These are phyloP conservation scores for Apophysomyces ossiformis DNA, from an alignment of 371 early-diverging fungal genomes.

Conservation along the genomic window DNA sequence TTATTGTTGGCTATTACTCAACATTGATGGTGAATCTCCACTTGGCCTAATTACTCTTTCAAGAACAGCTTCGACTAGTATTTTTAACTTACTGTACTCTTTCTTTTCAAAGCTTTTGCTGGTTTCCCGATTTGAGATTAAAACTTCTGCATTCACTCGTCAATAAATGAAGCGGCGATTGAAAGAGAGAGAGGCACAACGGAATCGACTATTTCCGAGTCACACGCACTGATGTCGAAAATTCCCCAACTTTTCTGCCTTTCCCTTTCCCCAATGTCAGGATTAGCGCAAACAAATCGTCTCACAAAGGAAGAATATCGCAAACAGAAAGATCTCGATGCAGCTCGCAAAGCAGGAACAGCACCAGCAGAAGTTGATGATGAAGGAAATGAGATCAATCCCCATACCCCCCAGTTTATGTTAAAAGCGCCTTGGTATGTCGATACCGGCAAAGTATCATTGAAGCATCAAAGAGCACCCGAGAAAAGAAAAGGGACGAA, in stretches of 20 bases:
- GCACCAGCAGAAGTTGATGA: slow-evolving; percentile 91
- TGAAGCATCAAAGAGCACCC: slow-evolving; percentile 87
- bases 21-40: too few species aligned
- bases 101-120: too few species aligned
- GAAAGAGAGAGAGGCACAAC: too few species aligned
- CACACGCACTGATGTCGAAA: too few species aligned
- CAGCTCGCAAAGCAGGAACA: slow-evolving; percentile 89
- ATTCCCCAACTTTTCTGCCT: neutral
- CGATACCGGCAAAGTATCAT: slow-evolving; percentile 82
- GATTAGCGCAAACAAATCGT: slow-evolving; percentile 42
- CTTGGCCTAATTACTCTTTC: too few species aligned
- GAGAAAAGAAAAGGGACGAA: slow-evolving; percentile 39
- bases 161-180: too few species aligned
- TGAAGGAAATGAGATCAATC: slow-evolving; percentile 95
- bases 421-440: slow-evolving; percentile 97
- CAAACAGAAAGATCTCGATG: slow-evolving; percentile 85
- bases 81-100: too few species aligned
- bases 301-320: slow-evolving; percentile 88
- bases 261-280: slow-evolving; percentile 11
- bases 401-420: slow-evolving; percentile 98
- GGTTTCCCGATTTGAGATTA: too few species aligned
- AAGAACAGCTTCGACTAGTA: too few species aligned
- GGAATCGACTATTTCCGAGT: too few species aligned
- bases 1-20: too few species aligned
- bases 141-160: too few species aligned